These are phyloP conservation scores for Globisporangium paroecandrum DNA, from an alignment of 352 stramenopile species.

Conservation along the genomic window DNA sequence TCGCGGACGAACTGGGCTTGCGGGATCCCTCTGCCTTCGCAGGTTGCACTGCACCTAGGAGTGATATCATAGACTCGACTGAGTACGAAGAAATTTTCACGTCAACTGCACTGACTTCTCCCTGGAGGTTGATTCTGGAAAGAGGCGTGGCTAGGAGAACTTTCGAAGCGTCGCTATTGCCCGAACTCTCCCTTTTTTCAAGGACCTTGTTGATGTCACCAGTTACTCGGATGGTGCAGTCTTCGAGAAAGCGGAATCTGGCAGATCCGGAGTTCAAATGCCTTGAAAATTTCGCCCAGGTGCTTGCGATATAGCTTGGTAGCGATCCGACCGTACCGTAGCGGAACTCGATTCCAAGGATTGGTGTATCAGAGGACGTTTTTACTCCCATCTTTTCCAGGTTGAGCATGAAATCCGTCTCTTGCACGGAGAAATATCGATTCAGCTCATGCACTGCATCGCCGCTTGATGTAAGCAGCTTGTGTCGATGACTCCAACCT, in stretches of 20 bases:
- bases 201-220: conserved; percentile 41
- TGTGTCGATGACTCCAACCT: conserved; percentile 16
- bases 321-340: conserved; percentile 30
- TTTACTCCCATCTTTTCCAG: conserved; percentile 54
- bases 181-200: conserved; percentile 26
- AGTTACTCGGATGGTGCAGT: conserved; percentile 52
- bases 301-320: conserved; percentile 39
- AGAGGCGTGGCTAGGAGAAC: conserved; percentile 28
- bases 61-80: conserved; percentile 27
- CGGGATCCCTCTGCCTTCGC: background rate
- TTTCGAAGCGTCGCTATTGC: background rate
- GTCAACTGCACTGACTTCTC: conserved; percentile 38
- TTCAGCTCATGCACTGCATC: conserved; percentile 39
- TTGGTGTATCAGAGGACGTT: conserved; percentile 35
- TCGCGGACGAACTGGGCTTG: background rate
- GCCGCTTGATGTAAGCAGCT: conserved; percentile 12
- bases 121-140: conserved; percentile 30
- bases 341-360: conserved; percentile 43
- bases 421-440: conserved; percentile 34
- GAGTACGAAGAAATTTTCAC: conserved; percentile 52
- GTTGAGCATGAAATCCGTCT: conserved; percentile 54
- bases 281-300: conserved; percentile 46
- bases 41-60: conserved; percentile 19
- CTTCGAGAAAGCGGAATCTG: conserved; percentile 44
- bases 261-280: conserved; percentile 40